A percentile compares a stretch with the other conserved stretches of the same genome.
Evolutionary conservation across 2,329 filamentous ascomycete species (phyloP).

Genomic region (Knoxdaviesia proteae): DNA sequence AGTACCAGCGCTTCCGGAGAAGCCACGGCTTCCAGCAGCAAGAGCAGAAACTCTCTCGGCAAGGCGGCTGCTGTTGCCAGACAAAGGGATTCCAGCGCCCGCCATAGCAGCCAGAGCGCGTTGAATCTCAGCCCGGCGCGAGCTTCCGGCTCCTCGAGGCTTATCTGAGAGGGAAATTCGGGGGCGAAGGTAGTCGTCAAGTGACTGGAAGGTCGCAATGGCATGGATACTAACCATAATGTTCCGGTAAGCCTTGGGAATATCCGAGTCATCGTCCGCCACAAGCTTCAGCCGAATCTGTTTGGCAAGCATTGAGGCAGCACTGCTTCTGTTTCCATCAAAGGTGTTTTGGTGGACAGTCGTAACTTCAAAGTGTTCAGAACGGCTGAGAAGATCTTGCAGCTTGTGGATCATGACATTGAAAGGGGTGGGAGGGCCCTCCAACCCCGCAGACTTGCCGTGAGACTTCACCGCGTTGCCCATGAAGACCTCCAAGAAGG

Average conservation of each 20-base stretch:
- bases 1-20: too few relatives aligned
- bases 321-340: constrained; percentile 75
- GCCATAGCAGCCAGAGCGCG: constrained; percentile 53
- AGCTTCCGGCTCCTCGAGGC: constrained; percentile 17
- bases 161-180: constrained; percentile 60
- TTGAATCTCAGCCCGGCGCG: too few relatives aligned
- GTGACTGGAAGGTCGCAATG: constrained; percentile 89
- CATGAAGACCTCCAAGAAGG: constrained; percentile 90
- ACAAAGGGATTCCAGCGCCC: constrained; percentile 30
- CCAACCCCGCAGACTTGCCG: constrained; percentile 39
- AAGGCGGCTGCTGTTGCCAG: constrained; percentile 13
- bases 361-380: constrained; percentile 93
- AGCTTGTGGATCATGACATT: constrained; percentile 83
- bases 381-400: constrained; percentile 85
- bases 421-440: constrained; percentile 64
- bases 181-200: constrained; percentile 88
- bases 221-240: constrained; percentile 98
- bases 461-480: constrained; percentile 45
- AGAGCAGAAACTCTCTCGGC: constrained; percentile 15
- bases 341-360: constrained; percentile 87
- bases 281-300: constrained; percentile 77
- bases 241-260: constrained; percentile 70
- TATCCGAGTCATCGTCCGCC: constrained; percentile 77
- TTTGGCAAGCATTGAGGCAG: constrained; percentile 89
- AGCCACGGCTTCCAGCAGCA: too few relatives aligned